Base-by-base conservation (phyloP, 2,329 filamentous ascomycete species). In the Stachybotrys echinatus region DNA sequence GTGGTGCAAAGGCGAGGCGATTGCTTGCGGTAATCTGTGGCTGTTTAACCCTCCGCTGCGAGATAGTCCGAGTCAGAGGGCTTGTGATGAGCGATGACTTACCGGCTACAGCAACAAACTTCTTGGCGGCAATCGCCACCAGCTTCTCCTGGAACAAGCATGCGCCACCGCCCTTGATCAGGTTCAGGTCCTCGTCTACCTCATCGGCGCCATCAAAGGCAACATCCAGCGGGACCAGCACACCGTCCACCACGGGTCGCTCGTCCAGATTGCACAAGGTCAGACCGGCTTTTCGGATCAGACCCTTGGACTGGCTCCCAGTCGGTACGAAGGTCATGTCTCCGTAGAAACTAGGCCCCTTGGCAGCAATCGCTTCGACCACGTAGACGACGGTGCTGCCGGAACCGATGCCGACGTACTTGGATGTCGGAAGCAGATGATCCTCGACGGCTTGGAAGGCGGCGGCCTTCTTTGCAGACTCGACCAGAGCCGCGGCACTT, bases 81-180 rank as follows among this genome's bases (percentile, higher is more conserved):
- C 27, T 3, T 34, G n/a, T n/a, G n/a, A n/a, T n/a, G 22, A 43
- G 46, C 19, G n/a, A 18, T 14, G 22, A 69, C 78, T 61, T 70
- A 89, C 85, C 87, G 50, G 89, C 90, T 51, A 95, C 89, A 61
- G 89, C 92, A 54, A 96, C 79, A 63, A 96, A 96, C 65, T 89
- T 88, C 69, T 84, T 88, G 4, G 90, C 87, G 46, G 87, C 82
- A 52, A 89, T 83, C 5, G 92, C 92, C 5, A 99, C 92, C 34
- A 99, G 77, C 75, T 99, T 99, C 74, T 99, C 94, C 70, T 97
- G 94, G 74, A 96, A 95, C 50, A 97, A 73, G 70, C 94, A 99
- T n/a, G 91, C 94, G 51, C 94, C 94, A 46, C 94, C 94, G 49
- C 94, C 94, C 75, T 97, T 97, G 74, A 99, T 97, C 65, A 92